Evolutionary conservation across 495 filamentous ascomycete species (phyloP).

Genomic region (Tuber indicum): DNA sequence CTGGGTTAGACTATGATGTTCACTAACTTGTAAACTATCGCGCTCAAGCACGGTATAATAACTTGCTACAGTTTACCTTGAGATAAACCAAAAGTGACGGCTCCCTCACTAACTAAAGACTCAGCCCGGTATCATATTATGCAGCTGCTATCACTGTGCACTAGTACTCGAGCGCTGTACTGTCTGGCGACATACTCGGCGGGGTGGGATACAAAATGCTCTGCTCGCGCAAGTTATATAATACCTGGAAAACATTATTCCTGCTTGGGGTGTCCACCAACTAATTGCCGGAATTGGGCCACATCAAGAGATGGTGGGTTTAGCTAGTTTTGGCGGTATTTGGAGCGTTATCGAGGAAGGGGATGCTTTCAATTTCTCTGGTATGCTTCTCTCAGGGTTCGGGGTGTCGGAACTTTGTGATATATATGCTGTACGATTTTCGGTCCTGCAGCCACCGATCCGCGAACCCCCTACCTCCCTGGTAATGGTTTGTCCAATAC

Average conservation of each 20-base stretch:
- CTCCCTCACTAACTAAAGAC: no score
- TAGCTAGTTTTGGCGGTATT: neutral
- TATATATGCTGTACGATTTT: neutral
- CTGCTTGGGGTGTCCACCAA: neutral
- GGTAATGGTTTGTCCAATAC: neutral
- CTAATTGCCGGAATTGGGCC: neutral
- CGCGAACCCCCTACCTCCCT: neutral
- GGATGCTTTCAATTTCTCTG: no score
- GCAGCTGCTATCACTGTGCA: neutral
- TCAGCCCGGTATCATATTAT: neutral
- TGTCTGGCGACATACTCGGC: neutral
- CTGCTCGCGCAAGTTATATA: neutral
- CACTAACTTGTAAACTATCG: no score
- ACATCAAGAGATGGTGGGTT: neutral
- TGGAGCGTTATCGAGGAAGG: neutral
- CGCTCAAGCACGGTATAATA: no score
- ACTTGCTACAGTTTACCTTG: no score
- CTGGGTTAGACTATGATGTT: no score
- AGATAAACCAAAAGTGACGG: no score
- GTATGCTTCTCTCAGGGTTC: no score
- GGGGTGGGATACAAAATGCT: neutral
- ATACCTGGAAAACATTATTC: neutral
- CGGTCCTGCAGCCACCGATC: neutral
- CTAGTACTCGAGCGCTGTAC: no score
- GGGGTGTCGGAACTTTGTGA: no score